Conservation (phyloP, 2,329 filamentous ascomycete genomes). For the Talaromyces sp. region DNA sequence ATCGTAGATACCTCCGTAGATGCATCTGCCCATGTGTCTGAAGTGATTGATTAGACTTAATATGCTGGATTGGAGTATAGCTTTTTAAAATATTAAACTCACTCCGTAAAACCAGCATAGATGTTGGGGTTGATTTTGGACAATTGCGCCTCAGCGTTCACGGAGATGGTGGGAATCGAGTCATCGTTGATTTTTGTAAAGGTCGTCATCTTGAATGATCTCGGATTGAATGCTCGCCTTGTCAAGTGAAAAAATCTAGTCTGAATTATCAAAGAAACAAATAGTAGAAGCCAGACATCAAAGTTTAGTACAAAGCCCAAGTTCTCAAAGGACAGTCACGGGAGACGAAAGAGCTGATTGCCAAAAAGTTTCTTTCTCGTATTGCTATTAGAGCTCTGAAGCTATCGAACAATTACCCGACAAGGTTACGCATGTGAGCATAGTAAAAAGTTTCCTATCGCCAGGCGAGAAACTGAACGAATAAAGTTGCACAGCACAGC, state of each 20-base stretch:
- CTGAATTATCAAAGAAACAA: not conserved
- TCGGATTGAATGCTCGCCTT: not conserved
- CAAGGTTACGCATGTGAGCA: not conserved
- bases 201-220: constrained; percentile 58
- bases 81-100: constrained; percentile 29
- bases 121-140: constrained; percentile 76
- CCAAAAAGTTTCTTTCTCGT: not conserved
- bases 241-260: not conserved
- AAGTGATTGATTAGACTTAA: not conserved
- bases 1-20: constrained; percentile 83
- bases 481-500: not conserved
- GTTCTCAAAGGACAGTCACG: not conserved
- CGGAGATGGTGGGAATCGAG: constrained; percentile 61
- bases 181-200: constrained; percentile 65
- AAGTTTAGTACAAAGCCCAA: not conserved
- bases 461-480: not conserved
- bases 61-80: not conserved
- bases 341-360: not conserved
- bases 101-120: constrained; percentile 84
- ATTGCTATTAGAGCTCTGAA: not conserved
- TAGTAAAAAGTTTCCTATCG: not conserved
- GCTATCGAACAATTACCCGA: not conserved
- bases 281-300: not conserved
- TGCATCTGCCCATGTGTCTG: constrained; percentile 84
- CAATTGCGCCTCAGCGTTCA: constrained; percentile 63